phyloP scores from a whole-genome alignment of 2,329 filamentous ascomycete species.

The Diaporthe vexans region DNA sequence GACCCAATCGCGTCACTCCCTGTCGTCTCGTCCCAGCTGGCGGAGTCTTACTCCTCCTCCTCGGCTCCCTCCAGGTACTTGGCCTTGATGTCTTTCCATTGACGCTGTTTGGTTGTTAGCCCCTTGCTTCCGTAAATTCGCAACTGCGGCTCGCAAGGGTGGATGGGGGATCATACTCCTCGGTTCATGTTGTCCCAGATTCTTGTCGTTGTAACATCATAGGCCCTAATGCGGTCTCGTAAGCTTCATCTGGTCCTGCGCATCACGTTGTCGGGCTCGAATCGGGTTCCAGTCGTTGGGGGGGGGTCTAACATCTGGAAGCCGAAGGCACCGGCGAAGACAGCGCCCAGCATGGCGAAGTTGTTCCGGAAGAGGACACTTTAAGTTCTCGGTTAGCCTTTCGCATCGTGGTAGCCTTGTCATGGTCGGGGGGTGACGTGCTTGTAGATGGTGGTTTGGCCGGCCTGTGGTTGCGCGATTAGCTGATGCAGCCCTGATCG shows the following conservation, averaged over 20 bases:
- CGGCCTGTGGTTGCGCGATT: slow-evolving; percentile 55
- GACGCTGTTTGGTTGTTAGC: slow-evolving; percentile 74
- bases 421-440: slow-evolving; percentile 39
- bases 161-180: slow-evolving; percentile 59
- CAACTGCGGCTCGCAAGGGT: no score
- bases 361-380: slow-evolving; percentile 91
- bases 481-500: slow-evolving; percentile 45
- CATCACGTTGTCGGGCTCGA: slow-evolving; percentile 16
- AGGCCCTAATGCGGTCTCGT: slow-evolving; percentile 71
- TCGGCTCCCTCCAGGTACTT: slow-evolving; percentile 83
- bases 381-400: slow-evolving; percentile 44
- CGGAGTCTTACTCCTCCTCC: slow-evolving; percentile 67
- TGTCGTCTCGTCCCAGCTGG: slow-evolving; percentile 1
- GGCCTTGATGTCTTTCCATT: slow-evolving; percentile 99
- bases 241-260: slow-evolving; percentile 33
- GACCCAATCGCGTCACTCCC: background rate
- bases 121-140: background rate
- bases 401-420: slow-evolving; percentile 1
- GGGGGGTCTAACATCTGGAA: slow-evolving; percentile 86
- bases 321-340: slow-evolving; percentile 90
- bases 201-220: slow-evolving; percentile 84
- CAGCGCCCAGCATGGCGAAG: slow-evolving; percentile 85
- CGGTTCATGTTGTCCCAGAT: slow-evolving; percentile 93
- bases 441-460: slow-evolving; percentile 49
- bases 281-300: slow-evolving; percentile 22